A percentile compares a stretch with the other conserved stretches of the same genome.
These are phyloP conservation scores for Neurospora sp. DNA, from an alignment of 495 filamentous ascomycete species.

Conservation along the genomic window DNA sequence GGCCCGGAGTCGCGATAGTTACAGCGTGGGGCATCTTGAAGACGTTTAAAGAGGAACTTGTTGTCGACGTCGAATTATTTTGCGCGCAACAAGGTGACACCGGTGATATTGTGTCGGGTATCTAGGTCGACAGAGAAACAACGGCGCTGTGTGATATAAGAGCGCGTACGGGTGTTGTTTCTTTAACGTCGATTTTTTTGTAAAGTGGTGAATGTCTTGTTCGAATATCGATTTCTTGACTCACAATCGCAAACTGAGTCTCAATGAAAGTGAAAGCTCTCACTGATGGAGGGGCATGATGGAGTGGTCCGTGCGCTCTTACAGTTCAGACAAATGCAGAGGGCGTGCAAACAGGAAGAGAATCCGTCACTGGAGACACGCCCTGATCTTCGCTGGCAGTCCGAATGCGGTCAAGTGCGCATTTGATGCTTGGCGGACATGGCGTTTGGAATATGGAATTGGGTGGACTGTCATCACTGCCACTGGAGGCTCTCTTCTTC, in stretches of 20 bases:
- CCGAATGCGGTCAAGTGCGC: background rate
- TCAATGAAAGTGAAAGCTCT: conserved; percentile 8
- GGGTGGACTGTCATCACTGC: background rate
- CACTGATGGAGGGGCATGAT: conserved; percentile 10
- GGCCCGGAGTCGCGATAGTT: conserved; percentile 62
- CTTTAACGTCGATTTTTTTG: background rate
- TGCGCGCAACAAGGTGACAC: background rate
- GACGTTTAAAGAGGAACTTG: background rate
- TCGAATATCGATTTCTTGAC: conserved; percentile 9
- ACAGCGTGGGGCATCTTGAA: conserved; percentile 56
- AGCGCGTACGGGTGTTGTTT: background rate
- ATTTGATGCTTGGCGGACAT: background rate
- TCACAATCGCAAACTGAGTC: conserved; percentile 6
- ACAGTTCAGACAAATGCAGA: background rate
- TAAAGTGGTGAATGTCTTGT: background rate
- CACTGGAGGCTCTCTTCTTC: background rate
- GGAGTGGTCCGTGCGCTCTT: conserved; percentile 5
- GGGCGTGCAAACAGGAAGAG: no score
- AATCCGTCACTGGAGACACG: background rate
- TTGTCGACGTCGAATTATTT: background rate
- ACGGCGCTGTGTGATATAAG: background rate
- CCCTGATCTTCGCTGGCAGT: background rate
- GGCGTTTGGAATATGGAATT: background rate
- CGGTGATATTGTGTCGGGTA: background rate
- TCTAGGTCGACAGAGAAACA: background rate